Evolutionary conservation across 345 rosid genomes (phyloP).

Genomic region (Nephelium lappaceum): DNA sequence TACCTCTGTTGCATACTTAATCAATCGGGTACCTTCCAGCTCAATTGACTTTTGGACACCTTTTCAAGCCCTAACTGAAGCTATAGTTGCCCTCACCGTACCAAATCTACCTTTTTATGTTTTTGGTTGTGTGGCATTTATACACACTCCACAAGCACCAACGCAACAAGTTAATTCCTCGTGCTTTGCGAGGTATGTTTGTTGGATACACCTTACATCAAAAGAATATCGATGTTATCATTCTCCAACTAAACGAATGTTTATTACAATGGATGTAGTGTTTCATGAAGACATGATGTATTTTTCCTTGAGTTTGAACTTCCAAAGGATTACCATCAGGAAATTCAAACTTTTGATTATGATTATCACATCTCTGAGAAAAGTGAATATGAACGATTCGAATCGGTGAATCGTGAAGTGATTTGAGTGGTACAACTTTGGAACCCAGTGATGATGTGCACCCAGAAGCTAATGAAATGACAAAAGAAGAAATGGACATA

Average conservation of each 20-base stretch:
- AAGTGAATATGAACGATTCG: too few species aligned
- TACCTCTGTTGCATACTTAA: not conserved
- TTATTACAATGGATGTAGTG: not conserved
- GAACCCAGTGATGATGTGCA: not conserved
- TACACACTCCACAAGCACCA: not conserved
- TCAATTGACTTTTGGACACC: not conserved
- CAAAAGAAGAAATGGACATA: too few species aligned
- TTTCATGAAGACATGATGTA: not conserved
- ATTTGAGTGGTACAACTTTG: too few species aligned
- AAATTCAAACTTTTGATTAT: not conserved
- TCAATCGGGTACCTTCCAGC: not conserved
- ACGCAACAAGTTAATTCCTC: not conserved
- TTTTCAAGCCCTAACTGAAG: not conserved
- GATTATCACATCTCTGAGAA: not conserved
- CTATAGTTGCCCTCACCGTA: not conserved
- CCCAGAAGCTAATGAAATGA: not conserved
- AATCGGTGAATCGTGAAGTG: too few species aligned
- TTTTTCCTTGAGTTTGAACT: not conserved
- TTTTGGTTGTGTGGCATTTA: slow-evolving; percentile 10
- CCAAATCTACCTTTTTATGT: not conserved
- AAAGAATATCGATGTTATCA: slow-evolving; percentile 15
- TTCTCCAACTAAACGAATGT: not conserved
- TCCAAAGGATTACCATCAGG: not conserved
- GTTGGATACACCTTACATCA: not conserved
- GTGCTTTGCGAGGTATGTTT: not conserved